Evolutionary conservation across 1,139 yeast species (phyloP), one percentile per base, ranked within the genome.

Genomic region (Saccharomyces hybrid): DNA sequence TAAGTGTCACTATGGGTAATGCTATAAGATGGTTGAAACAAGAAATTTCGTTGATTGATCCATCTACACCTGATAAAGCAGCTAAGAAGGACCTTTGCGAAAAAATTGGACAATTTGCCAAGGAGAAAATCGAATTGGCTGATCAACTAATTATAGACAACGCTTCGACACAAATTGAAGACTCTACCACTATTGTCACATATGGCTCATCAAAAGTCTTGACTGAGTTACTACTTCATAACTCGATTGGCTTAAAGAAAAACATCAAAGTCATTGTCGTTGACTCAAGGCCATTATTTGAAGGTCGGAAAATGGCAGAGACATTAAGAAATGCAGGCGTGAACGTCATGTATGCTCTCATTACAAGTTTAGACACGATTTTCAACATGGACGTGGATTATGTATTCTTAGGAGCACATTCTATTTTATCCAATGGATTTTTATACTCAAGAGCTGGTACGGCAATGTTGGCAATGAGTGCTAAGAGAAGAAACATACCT

Each of bases 11-110:
- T 1, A 95, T 95, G 99, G 99, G 99, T 52, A 93, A 91, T 73
- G 95, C 98, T 2, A 95, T 95, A 60, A 82, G 99, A 63, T 90
- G 97, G 96, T 78, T 95, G 60, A 95, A 95, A 69, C 98, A 91
- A 73, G 95, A 88, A 68, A 93, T 95, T 55, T 84, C 97, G 1
- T 79, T 81, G 54, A 81, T 86, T 54, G 73, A 69, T 54, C 69
- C 71, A 29, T 59, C 65, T 60, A 76, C 82, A 29, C 75, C 82
- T 14, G 98, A 91, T 60, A 76, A 74, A 14, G 82, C 79, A 48
- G 96, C 97, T 47, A 91, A 89, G 66, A 73, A 72, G 13, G 73
- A 76, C 38, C 76, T 95, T 56, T 73, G 81, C 58, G 83, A 78
- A 48, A 80, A 81, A 61, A 91, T 95, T 61, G 93, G 88, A 60